Evolutionary conservation across 306 rosid genomes (phyloP), one percentile per base, ranked within the genome.

Genomic region (Malus fusca): DNA sequence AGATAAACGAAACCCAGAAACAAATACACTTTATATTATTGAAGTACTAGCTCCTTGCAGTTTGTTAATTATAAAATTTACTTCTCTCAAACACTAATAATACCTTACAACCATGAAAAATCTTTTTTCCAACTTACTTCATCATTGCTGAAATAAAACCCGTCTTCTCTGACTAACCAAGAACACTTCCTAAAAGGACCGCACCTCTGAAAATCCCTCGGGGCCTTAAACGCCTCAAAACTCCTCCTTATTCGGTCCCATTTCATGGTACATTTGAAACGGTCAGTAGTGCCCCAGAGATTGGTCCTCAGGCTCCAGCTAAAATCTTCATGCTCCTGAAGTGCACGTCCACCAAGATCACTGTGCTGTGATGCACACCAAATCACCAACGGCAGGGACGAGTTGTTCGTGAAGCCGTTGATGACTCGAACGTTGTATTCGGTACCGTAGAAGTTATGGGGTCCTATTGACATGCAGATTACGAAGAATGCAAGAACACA

Each of bases 321-420:
- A 77, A 93, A 93, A 8, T 91, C 97, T 40, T 93, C 98, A 7
- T 81, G 84, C 56, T 93, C 97, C 46, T 93, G 98, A 23, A 93
- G 82, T 0, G 97, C 98, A 3, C 98, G 84, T 0, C 98, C 97
- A 0, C 98, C 98, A 2, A 93, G 80, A 56, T 91, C 96, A 22
- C 76, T 74, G 37, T 89, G 85, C 59, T 83, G 76, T 0, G 97
- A 89, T 0, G 93, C 67, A 25, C 98, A 93, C 98, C 98, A 93
- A 4, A 93, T 89, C 1, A 93, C 93, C 59, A 93, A 67, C 23
- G 98, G 96, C 79, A 88, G 55, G 1, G 98, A 93, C 0, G 93
- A 87, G 69, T 93, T 93, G 86, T 89, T 78, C 0, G 77, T 74
- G 90, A 93, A 93, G 12, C 97, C 98, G 10, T 93, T 93, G 55